These are phyloP conservation scores for Boletus subluridellus DNA, from an alignment of 1,284 basidiomycete genomes.

Conservation along the genomic window DNA sequence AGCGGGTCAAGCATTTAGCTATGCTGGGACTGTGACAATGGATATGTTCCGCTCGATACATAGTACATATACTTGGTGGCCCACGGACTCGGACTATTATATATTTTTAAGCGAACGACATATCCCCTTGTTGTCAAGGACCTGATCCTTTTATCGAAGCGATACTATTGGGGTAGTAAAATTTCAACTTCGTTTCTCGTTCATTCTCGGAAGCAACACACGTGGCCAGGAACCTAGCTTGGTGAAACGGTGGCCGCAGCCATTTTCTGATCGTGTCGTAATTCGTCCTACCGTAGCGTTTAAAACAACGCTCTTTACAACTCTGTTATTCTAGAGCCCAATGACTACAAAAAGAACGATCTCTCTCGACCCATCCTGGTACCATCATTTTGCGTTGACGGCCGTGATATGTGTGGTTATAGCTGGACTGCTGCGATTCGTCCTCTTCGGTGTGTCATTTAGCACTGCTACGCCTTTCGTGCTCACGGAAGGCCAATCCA, in stretches of 20 bases:
- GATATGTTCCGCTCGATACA: background rate
- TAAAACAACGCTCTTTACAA: background rate
- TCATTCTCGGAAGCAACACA: background rate
- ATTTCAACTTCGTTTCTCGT: background rate
- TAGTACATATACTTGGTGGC: conserved; percentile 1
- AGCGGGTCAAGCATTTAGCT: conserved; percentile 31
- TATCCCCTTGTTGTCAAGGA: background rate
- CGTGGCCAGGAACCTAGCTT: background rate
- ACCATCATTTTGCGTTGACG: conserved; percentile 47
- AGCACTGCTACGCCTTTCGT: background rate
- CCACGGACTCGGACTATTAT: conserved; percentile 12
- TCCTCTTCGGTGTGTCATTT: conserved; percentile 46
- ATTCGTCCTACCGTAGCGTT: background rate
- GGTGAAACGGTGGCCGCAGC: background rate
- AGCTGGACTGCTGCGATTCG: conserved; percentile 45
- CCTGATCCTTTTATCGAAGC: background rate
- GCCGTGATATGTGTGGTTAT: conserved; percentile 39
- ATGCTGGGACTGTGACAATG: background rate
- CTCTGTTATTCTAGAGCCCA: background rate
- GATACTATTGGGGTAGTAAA: background rate
- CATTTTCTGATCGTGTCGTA: background rate
- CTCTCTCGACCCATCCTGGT: conserved; percentile 51
- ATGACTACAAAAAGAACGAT: conserved; percentile 29
- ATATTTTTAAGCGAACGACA: background rate
- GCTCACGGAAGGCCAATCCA: conserved; percentile 29